Evolutionary conservation across 2,329 filamentous ascomycete genomes (phyloP), one percentile per base, ranked within the genome.

Genomic region (Davidsoniella eucalypti): DNA sequence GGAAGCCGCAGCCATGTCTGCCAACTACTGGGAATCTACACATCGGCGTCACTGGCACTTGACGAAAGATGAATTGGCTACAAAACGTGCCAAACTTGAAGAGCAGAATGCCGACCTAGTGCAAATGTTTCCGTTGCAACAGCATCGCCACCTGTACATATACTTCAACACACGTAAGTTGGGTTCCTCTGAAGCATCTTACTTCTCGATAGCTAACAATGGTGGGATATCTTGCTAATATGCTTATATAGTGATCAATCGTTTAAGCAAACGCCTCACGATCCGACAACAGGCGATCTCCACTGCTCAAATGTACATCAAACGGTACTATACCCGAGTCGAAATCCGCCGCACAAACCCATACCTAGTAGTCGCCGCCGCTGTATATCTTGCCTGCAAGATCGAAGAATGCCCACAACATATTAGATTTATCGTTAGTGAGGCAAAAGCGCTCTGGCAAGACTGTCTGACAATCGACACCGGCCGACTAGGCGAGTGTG

Each of bases 391-490:
- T 36, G 88, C 92, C 17, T 94, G 87, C 69, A 98, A 98, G 67
- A 94, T 94, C 78, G 92, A 98, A 64, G 92, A 98, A 64, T 88
- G 82, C 47, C 92, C 92, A 2, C 90, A 96, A 63, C 92, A 98
- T 63, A 96, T 98, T 59, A 78, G 92, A 26, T 76, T 94, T 55
- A 82, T 98, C 52, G 81, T 92, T 9, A 82, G 79, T 44, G 92
- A 98, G 64, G 87, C 88, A 3, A 80, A 87, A 33, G 77, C 82
- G 52, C 73, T 93, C 53, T 94, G 87, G 86, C 81, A 85, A 59
- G 84, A 88, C 56, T 76, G 83, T 53, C 77, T 85, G 57, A 71
- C 76, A 39, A 76, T 80, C 52, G 87, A 94, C 63, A 83, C 84
- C 7, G 80, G 84, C 50, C 86, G 87, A 59, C 75, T 95, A 38